Evolutionary conservation across 768 basidiomycete genomes (phyloP), one percentile per base, ranked within the genome.

Genomic region (Cystofilobasidium bisporidii): DNA sequence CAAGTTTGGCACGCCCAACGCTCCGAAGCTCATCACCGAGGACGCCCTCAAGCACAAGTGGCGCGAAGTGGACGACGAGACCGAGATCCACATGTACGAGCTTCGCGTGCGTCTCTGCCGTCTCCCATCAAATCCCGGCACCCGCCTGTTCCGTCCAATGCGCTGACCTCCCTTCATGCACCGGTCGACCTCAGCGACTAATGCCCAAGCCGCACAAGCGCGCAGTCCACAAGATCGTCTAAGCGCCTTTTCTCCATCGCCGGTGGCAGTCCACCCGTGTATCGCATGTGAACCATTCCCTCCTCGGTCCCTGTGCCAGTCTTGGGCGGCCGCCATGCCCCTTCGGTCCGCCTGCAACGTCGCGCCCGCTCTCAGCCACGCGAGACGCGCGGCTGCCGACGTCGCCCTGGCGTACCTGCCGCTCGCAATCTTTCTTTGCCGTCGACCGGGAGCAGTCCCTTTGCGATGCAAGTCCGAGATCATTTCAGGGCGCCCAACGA

Each of bases 31-130:
- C 10, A 56, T 56, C 53, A 28, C 30, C 28, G 28, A 56, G 53
- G 28, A 56, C 53, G 53, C 53, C 28, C 53, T 56, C 53, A 56
- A 56, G 53, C 53, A 56, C 28, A 56, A 56, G 53, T 56, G 53
- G 53, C 53, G 53, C 53, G 53, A 56, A 18, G 53, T 56, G 28
- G 9, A 4, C 28, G 53, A 56, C 28, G 53, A 56, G 10, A 30
- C 28, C 14, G 28, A 56, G 30, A 17, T 56, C 15, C 12, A 30
- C 9, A 8, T 56, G 6, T 8, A 56, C 14, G 14, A 14, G 53
- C 53, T 56, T 6, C 12, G 5, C 2, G 53, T 56, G 30, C 28
- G 53, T 56, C 53, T 17, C 45, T 47, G 6, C 36, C 36, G 36
- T 5, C 36, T 53, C 28, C 50, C 26, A 4, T 5, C 28, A n/a